phyloP scores from a whole-genome alignment of 2,329 filamentous ascomycete species.

The Penicillium janthinellum region DNA sequence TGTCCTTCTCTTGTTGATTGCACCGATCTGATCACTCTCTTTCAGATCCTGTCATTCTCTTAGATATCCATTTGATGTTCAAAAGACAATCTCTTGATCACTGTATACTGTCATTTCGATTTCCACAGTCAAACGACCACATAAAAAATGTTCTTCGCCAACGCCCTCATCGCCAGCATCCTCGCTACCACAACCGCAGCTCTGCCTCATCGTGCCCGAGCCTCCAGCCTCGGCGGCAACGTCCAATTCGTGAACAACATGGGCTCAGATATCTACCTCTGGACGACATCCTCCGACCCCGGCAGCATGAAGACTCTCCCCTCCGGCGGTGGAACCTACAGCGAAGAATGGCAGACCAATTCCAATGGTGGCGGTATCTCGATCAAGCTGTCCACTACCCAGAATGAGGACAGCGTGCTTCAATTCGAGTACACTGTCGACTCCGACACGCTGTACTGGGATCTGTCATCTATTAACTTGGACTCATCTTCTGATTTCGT shows the following conservation, averaged over 20 bases:
- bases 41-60: conserved; percentile 16
- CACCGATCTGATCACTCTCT: conserved; percentile 16
- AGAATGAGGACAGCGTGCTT: conserved; percentile 20
- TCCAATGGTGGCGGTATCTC: conserved; percentile 38
- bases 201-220: conserved; percentile 17
- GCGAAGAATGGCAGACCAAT: conserved; percentile 34
- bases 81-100: conserved; percentile 8
- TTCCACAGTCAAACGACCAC: conserved; percentile 1
- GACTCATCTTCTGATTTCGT: conserved; percentile 34
- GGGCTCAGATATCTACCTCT: conserved; percentile 33
- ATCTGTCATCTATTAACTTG: conserved; percentile 42
- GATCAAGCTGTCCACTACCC: conserved; percentile 36
- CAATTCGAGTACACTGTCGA: conserved; percentile 40
- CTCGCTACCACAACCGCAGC: conserved; percentile 24
- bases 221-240: conserved; percentile 19
- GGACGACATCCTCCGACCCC: conserved; percentile 32
- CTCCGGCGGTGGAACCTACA: conserved; percentile 30
- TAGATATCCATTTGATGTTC: conserved; percentile 7
- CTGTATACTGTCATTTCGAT: conserved; percentile 4
- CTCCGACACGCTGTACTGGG: conserved; percentile 39
- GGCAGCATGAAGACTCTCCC: conserved; percentile 30
- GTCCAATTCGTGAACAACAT: conserved; percentile 39
- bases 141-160: conserved; percentile 24
- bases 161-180: conserved; percentile 24
- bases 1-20: conserved; percentile 8